Evolutionary conservation across 257 asterid genomes (phyloP).

Genomic region (Solanum chilense): DNA sequence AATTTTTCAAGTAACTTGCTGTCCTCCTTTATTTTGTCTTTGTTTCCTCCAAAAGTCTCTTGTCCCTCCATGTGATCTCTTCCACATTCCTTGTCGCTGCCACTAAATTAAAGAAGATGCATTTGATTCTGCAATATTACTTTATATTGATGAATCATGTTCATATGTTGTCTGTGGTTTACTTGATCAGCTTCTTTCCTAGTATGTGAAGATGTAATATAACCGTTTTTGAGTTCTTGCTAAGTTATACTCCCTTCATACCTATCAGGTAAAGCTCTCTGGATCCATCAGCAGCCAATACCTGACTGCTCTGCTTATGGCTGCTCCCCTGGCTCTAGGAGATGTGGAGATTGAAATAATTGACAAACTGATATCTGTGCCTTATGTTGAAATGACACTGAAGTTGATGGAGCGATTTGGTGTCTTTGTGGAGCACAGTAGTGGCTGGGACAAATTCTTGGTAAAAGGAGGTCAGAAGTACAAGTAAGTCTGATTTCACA

Average conservation of each 20-base stretch:
- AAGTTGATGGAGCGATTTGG: conserved; percentile 99
- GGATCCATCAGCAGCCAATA: conserved; percentile 97
- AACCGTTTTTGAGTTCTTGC: not conserved
- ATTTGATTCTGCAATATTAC: not conserved
- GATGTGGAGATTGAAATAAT: conserved; percentile 88
- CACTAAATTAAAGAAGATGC: not conserved
- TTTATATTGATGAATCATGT: not conserved
- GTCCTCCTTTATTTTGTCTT: not conserved
- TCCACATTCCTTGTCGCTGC: not conserved
- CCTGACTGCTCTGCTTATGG: conserved; percentile 93
- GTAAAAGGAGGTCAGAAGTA: conserved; percentile 83
- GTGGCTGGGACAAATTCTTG: conserved; percentile 80
- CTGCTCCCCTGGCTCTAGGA: conserved; percentile 89
- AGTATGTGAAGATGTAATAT: not conserved
- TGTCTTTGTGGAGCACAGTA: conserved; percentile 75
- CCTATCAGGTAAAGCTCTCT: conserved; percentile 84
- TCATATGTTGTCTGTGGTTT: not conserved
- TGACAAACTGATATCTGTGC: conserved; percentile 89
- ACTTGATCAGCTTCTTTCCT: not conserved
- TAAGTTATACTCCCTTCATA: not conserved
- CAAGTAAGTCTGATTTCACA: conserved; percentile 45
- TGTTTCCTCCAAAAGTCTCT: not conserved
- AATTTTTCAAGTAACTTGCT: not conserved
- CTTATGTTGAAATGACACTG: conserved; percentile 96
- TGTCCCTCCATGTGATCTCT: not conserved